Percentiles rank a stretch among this genome's conserved stretches.
Evolutionary conservation across 352 stramenopile species (phyloP).

Genomic region (Aphanomyces cochlioides): DNA sequence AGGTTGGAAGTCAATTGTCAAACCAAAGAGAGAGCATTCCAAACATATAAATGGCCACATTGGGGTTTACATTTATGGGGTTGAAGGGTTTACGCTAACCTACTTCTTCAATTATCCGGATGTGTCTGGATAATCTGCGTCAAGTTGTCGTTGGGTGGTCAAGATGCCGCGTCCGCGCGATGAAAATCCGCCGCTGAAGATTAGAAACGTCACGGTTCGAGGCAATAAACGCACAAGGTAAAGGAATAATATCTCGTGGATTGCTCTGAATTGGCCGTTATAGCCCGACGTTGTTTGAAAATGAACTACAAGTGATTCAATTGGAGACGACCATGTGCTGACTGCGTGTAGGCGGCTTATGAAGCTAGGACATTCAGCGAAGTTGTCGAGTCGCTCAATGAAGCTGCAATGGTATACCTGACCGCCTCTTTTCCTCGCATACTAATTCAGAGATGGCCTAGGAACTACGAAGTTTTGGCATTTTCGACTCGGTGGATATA

Average conservation of each 20-base stretch:
- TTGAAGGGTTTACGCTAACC: not conserved
- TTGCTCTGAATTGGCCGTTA: conserved; percentile 1
- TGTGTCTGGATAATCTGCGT: too few species aligned
- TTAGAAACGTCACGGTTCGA: conserved; percentile 83
- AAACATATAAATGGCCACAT: too few species aligned
- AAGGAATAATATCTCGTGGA: conserved; percentile 4
- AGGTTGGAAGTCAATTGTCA: too few species aligned
- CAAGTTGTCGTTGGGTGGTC: too few species aligned
- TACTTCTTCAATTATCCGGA: not conserved
- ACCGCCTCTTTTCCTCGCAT: conserved; percentile 62
- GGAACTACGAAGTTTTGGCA: conserved; percentile 71
- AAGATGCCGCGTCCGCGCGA: not conserved
- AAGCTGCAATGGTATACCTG: not conserved
- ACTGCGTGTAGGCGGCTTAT: not conserved
- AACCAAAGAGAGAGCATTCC: too few species aligned
- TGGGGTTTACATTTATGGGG: not conserved
- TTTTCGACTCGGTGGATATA: conserved; percentile 82
- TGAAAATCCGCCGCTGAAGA: conserved; percentile 68
- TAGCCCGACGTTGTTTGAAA: conserved; percentile 81
- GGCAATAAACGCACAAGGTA: conserved; percentile 85
- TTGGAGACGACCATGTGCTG: not conserved
- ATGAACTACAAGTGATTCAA: conserved; percentile 63
- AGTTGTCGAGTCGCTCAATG: conserved; percentile 24
- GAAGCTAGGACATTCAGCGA: conserved; percentile 10
- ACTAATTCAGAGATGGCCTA: conserved; percentile 51